Conservation (phyloP, 2,329 filamentous ascomycete genomes). For the Fusarium redolens region DNA sequence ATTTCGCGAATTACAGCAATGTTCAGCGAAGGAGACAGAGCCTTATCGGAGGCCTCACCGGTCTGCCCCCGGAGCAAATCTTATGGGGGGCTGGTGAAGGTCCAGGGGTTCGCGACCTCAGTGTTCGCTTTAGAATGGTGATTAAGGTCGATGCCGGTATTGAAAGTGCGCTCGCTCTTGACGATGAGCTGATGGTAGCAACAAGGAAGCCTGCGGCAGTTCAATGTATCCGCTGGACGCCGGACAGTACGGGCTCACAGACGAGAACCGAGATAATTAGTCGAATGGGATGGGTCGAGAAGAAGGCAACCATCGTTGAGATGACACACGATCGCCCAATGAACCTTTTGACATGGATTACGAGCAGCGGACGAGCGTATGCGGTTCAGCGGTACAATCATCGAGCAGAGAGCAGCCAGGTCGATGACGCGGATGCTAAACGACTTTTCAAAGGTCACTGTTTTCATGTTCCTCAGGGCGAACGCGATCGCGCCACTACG, state of each 20-base stretch:
- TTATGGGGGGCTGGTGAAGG: conserved; percentile 84
- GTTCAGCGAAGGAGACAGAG: conserved; percentile 71
- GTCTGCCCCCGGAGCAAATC: conserved; percentile 69
- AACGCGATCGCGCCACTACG: conserved; percentile 72
- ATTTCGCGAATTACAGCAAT: conserved; percentile 76
- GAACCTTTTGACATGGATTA: conserved; percentile 95
- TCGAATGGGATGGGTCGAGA: conserved; percentile 86
- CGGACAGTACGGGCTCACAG: conserved; percentile 83
- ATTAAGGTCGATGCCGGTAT: conserved; percentile 98
- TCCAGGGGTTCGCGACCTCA: conserved; percentile 84
- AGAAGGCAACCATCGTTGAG: conserved; percentile 79
- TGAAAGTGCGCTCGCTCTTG: conserved; percentile 84
- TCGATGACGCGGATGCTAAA: conserved; percentile 63
- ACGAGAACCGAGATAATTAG: conserved; percentile 91
- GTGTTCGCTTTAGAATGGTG: conserved; percentile 93
- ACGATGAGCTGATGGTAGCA: conserved; percentile 92
- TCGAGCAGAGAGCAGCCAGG: conserved; percentile 53
- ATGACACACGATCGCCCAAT: conserved; percentile 97
- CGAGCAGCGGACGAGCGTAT: conserved; percentile 86
- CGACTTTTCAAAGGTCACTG: conserved; percentile 89
- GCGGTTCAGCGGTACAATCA: conserved; percentile 80
- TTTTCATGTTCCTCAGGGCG: conserved; percentile 79
- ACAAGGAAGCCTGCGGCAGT: conserved; percentile 93
- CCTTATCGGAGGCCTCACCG: conserved; percentile 67
- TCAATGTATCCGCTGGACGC: conserved; percentile 95